Conservation (phyloP, 805 yeast genomes). For the Saturnispora ahearnii region DNA sequence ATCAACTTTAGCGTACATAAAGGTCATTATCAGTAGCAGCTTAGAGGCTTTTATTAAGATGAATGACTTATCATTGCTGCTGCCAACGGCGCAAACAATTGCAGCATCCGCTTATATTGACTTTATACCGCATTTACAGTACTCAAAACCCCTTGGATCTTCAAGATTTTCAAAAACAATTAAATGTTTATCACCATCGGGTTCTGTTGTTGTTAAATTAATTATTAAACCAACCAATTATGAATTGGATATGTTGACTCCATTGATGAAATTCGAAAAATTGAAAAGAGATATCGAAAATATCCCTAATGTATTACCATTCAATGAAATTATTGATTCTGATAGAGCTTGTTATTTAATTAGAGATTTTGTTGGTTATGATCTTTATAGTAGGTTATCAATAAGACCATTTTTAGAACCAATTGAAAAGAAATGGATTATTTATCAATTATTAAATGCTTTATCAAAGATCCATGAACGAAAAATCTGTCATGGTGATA, state of each 20-base stretch:
- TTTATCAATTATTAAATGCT: conserved; percentile 66
- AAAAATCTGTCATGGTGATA: conserved; percentile 75
- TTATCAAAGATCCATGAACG: conserved; percentile 54
- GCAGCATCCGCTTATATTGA: conserved; percentile 86
- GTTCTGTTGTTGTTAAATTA: conserved; percentile 68
- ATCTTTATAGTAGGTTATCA: conserved; percentile 78
- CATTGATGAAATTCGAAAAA: conserved; percentile 25
- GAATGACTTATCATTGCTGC: conserved; percentile 61
- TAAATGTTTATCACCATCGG: conserved; percentile 65
- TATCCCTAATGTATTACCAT: conserved; percentile 60
- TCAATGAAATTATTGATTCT: conserved; percentile 68
- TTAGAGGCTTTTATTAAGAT: background rate
- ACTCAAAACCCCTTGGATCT: conserved; percentile 64
- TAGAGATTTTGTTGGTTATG: conserved; percentile 70
- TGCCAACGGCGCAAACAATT: conserved; percentile 88
- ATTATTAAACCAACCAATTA: conserved; percentile 57
- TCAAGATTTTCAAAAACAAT: conserved; percentile 82
- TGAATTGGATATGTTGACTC: conserved; percentile 29
- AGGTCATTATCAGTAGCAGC: no score
- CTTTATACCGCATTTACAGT: conserved; percentile 66
- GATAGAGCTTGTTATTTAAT: conserved; percentile 87
- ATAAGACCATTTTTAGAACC: conserved; percentile 79
- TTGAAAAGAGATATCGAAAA: conserved; percentile 35
- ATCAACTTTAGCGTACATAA: no score
- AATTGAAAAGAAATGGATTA: conserved; percentile 76